Conservation (phyloP, 345 rosid species). For the Sisymbrium altissimum region DNA sequence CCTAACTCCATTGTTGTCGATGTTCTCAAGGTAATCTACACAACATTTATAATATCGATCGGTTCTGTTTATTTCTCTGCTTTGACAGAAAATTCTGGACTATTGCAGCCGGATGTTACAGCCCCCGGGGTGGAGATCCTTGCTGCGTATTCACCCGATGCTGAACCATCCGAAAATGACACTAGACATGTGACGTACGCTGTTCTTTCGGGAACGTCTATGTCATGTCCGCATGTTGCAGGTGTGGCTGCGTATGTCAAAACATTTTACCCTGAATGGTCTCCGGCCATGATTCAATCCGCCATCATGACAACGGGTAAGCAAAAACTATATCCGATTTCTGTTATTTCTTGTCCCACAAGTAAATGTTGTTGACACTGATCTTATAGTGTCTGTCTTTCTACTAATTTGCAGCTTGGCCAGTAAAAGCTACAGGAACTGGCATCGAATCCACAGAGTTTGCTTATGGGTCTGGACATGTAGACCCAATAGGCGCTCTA, state of each 20-base stretch:
- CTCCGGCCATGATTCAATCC: slow-evolving; percentile 43
- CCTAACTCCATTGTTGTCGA: slow-evolving; percentile 44
- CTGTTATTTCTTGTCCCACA: not conserved
- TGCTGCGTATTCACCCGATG: slow-evolving; percentile 44
- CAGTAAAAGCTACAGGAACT: slow-evolving; percentile 14
- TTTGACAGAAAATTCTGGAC: not conserved
- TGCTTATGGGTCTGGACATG: slow-evolving; percentile 37
- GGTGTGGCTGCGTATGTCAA: slow-evolving; percentile 42
- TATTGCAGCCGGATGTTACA: slow-evolving; percentile 51
- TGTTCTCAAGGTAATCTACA: slow-evolving; percentile 40
- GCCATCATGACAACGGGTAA: slow-evolving; percentile 48
- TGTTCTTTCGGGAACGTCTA: slow-evolving; percentile 42
- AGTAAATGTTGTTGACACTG: not conserved
- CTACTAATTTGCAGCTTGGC: slow-evolving; percentile 25
- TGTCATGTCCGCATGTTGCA: slow-evolving; percentile 46
- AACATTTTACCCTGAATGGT: slow-evolving; percentile 45
- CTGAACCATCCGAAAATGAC: not conserved
- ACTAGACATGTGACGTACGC: slow-evolving; percentile 20
- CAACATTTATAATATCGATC: not conserved
- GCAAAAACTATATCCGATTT: not conserved
- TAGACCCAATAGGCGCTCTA: slow-evolving; percentile 32
- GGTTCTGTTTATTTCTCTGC: not conserved
- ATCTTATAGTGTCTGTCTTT: not conserved
- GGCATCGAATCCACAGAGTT: slow-evolving; percentile 10
- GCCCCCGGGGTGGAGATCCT: slow-evolving; percentile 54